Percentiles rank a stretch among this genome's conserved stretches.
Conservation (phyloP, 805 yeast genomes). For the Pichia cabralensis region DNA sequence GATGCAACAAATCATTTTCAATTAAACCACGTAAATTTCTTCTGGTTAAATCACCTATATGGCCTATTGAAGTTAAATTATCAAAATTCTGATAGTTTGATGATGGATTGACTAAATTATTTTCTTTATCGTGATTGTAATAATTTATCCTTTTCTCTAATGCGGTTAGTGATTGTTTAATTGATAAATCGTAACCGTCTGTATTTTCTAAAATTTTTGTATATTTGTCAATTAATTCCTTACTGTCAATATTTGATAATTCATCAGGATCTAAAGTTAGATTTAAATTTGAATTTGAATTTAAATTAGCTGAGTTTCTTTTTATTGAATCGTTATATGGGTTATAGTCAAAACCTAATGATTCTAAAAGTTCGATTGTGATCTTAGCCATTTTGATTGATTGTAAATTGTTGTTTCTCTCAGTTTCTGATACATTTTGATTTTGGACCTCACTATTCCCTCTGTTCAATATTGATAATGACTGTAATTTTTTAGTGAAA, state of each 20-base stretch:
- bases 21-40: constrained; percentile 49
- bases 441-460: neutral
- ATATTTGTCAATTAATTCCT: constrained; percentile 5
- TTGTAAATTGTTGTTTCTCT: constrained; percentile 1
- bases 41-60: constrained; percentile 46
- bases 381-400: constrained; percentile 6
- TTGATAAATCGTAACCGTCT: constrained; percentile 30
- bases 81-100: constrained; percentile 10
- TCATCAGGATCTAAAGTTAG: constrained; percentile 1
- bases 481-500: constrained; percentile 24
- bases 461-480: constrained; percentile 7
- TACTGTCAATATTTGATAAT: constrained; percentile 2
- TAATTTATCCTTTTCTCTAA: constrained; percentile 18
- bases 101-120: neutral
- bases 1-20: constrained; percentile 49
- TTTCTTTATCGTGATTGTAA: no score
- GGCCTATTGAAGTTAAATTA: constrained; percentile 23
- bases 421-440: neutral
- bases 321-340: neutral
- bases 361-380: constrained; percentile 8
- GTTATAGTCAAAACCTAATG: constrained; percentile 4
- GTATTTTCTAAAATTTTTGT: constrained; percentile 8
- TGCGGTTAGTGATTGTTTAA: constrained; percentile 22
- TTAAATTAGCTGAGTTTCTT: neutral
- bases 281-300: neutral